Evolutionary conservation across 1,284 basidiomycete genomes (phyloP), one percentile per base, ranked within the genome.

Genomic region (Wolfiporia cocos): DNA sequence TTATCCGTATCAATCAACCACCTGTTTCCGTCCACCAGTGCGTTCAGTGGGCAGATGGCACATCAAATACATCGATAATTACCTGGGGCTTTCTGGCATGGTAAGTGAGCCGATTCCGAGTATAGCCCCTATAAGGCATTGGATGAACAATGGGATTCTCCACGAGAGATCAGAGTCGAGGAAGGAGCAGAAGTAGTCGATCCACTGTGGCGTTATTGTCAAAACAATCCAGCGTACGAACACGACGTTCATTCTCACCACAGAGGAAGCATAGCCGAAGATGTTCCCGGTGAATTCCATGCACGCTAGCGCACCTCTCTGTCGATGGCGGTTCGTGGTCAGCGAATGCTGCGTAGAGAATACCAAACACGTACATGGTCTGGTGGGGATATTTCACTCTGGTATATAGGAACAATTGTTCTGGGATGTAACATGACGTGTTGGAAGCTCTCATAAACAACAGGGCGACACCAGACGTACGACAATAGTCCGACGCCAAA

Each of bases 261-360:
- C 92, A 15, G 91, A 95, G 44, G 81, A 81, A n/a, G 92, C 86
- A 62, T 99, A 99, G 36, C 95, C 95, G 46, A 92, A 71, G 53
- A 98, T 87, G 58, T 93, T 92, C 42, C 84, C 86, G 0, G 95
- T 97, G 61, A 98, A 99, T 59, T 98, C 95, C 75, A 98, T 93
- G 56, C 92, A 96, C 3, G 93, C 95, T 37, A 96, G 70, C 39
- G 89, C 84, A 40, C 92, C 92, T 56, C 92, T 78, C 84, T 93
- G 54, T 15, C 49, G 18, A 14, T 36, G 34, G 1, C 23, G 9
- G 32, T 34, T 29, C 7, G 24, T 17, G 17, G 21, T 42, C 17
- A 52, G 49, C 14, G 26, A 28, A 9, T 9, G 26, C 9, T n/a
- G n/a, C n/a, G n/a, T n/a, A 56, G 39, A 43, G 18, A 37, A 39